Conservation (phyloP, 257 asterid species). For the Rauvolfia tetraphylla region DNA sequence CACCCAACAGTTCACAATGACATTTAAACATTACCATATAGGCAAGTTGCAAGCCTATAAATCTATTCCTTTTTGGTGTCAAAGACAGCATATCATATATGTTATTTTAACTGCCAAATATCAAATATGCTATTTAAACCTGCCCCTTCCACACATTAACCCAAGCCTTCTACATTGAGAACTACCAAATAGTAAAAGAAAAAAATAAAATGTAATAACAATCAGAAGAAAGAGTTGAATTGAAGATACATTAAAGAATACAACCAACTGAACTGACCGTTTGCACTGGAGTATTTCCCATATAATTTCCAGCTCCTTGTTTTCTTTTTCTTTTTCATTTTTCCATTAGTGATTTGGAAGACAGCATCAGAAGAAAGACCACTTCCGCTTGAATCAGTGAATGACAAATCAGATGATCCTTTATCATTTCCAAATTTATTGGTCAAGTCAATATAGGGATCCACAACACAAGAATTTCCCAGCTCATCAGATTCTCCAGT, state of each 20-base stretch:
- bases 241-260: not conserved
- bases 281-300: slow-evolving; percentile 29
- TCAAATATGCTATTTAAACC: not conserved
- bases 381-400: slow-evolving; percentile 25
- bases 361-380: slow-evolving; percentile 27
- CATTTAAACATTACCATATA: not conserved
- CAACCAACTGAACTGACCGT: slow-evolving; percentile 36
- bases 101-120: not conserved
- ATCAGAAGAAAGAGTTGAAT: not conserved
- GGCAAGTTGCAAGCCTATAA: not conserved
- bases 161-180: not conserved
- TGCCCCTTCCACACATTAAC: not conserved
- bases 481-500: slow-evolving; percentile 27
- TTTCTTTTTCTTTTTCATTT: slow-evolving; percentile 52
- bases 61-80: not conserved
- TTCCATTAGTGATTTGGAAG: slow-evolving; percentile 13
- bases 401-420: slow-evolving; percentile 17
- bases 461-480: slow-evolving; percentile 30
- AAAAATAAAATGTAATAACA: not conserved
- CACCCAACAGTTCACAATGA: not conserved
- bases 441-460: slow-evolving; percentile 15
- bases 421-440: slow-evolving; percentile 27
- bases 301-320: slow-evolving; percentile 35
- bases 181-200: not conserved
- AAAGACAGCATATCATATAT: not conserved